Evolutionary conservation across 2,329 filamentous ascomycete species (phyloP), one percentile per base, ranked within the genome.

Genomic region (Fusarium equiseti): DNA sequence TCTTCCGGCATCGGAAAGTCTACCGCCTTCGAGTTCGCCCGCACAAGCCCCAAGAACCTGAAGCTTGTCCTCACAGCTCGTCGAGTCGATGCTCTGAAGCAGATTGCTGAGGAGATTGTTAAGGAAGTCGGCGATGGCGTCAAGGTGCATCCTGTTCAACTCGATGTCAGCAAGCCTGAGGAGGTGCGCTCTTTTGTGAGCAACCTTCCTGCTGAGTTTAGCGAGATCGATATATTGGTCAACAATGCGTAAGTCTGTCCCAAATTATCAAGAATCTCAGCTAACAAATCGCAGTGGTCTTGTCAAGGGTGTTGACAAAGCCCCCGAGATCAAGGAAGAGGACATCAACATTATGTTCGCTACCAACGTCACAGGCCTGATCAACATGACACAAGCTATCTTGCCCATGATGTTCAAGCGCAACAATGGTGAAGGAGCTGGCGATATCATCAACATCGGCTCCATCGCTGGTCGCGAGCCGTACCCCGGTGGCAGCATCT

Each of bases 321-420:
- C 94, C 1, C 95, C 95, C 12, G 88, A 92, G 40, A 98, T 99
- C 78, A 87, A 85, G n/a, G 86, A 92, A 75, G 90, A 91, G 59
- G 95, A 99, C 82, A 91, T 97, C 73, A 86, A 92, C 74, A 77
- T 90, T 79, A 98, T 98, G 94, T 93, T 98, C 77, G 83, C 88
- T 53, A 98, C 96, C 59, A 99, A 99, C 79, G 95, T 98, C 52
- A 96, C 92, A 3, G 96, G 95, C 22, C 85, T 99, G 31, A 97
- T 99, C 84, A 93, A 95, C 84, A 94, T 98, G 92, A 98, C 95
- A 0, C 96, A 99, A 84, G 93, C 93, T 32, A 85, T 97, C 44
- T 81, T 98, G 15, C 90, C 92, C 38, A 89, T 93, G 75, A 96
- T 95, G 86, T 91, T 93, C 81, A 85, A 88, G 76, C 92, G 87